Percentiles rank a stretch among this genome's conserved stretches.
Conservation (phyloP, 495 filamentous ascomycete species). For the Beverwykella pulmonaria region DNA sequence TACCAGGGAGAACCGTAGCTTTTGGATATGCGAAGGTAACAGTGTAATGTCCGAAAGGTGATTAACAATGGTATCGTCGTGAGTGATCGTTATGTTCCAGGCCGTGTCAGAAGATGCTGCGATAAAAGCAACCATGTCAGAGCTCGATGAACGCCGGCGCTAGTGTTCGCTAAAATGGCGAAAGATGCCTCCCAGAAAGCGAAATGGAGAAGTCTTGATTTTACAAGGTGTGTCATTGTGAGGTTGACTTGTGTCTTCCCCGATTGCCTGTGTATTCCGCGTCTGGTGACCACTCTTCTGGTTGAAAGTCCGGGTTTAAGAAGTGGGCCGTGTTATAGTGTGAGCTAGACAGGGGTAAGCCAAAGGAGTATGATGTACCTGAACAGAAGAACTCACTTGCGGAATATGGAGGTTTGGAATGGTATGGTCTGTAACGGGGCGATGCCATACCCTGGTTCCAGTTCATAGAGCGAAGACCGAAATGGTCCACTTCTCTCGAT, state of each 20-base stretch:
- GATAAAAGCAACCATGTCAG: conserved; percentile 24
- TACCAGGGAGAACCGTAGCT: background rate
- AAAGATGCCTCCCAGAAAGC: conserved; percentile 28
- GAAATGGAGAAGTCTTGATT: conserved; percentile 9
- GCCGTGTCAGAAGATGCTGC: conserved; percentile 33
- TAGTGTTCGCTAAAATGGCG: conserved; percentile 36
- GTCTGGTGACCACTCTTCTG: conserved; percentile 47
- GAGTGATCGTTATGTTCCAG: conserved; percentile 30
- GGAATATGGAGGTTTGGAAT: conserved; percentile 47
- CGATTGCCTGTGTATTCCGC: conserved; percentile 42
- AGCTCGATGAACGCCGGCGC: conserved; percentile 38
- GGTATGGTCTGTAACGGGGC: conserved; percentile 33
- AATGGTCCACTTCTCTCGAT: conserved; percentile 32
- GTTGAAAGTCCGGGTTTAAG: conserved; percentile 48
- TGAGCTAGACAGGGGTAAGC: conserved; percentile 36
- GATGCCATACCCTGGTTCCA: conserved; percentile 38
- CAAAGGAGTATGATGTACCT: background rate
- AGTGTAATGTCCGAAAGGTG: conserved; percentile 16
- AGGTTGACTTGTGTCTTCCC: conserved; percentile 35
- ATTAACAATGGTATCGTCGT: conserved; percentile 37
- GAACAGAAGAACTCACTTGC: conserved; percentile 41
- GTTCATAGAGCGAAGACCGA: conserved; percentile 40
- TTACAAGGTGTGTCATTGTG: conserved; percentile 27
- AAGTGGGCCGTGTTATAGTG: conserved; percentile 50
- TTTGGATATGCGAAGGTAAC: conserved; percentile 29